These are phyloP conservation scores for Nakazawaea holstii DNA, from an alignment of 805 yeast genomes.

Conservation along the genomic window DNA sequence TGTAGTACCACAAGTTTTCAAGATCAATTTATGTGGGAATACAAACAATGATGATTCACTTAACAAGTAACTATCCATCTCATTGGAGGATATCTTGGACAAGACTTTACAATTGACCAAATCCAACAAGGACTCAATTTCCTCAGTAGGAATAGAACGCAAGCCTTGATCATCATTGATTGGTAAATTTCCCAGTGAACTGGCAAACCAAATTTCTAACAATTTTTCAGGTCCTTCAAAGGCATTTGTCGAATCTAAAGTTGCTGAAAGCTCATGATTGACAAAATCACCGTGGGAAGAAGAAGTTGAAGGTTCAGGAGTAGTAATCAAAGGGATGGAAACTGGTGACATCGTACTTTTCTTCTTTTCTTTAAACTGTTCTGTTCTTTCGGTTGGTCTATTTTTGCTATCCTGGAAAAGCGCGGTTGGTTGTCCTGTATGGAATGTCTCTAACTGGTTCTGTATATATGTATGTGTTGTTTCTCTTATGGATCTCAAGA, in stretches of 20 bases:
- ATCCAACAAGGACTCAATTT: slow-evolving; percentile 73
- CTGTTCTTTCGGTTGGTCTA: too few species aligned
- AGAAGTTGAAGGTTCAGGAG: slow-evolving; percentile 9
- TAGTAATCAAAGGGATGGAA: slow-evolving; percentile 11
- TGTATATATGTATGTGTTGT: neutral
- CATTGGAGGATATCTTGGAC: slow-evolving; percentile 63
- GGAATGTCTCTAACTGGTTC: neutral
- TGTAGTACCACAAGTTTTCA: slow-evolving; percentile 96
- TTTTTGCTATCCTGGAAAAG: too few species aligned
- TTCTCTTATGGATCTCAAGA: too few species aligned
- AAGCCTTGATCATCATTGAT: slow-evolving; percentile 38
- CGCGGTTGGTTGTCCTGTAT: too few species aligned
- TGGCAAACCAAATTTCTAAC: slow-evolving; percentile 83
- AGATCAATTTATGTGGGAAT: slow-evolving; percentile 74
- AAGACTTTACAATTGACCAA: slow-evolving; percentile 84
- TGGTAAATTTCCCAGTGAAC: slow-evolving; percentile 36
- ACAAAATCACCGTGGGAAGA: slow-evolving; percentile 31
- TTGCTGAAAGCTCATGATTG: slow-evolving; percentile 74
- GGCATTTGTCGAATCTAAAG: slow-evolving; percentile 83
- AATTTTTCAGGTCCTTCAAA: slow-evolving; percentile 97
- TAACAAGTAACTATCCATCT: slow-evolving; percentile 77
- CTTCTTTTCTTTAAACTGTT: too few species aligned
- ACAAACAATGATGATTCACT: slow-evolving; percentile 90
- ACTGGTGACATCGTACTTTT: slow-evolving; percentile 6
- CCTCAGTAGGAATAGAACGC: slow-evolving; percentile 56